A percentile compares a stretch with the other conserved stretches of the same genome.
Evolutionary conservation across 2,329 filamentous ascomycete genomes (phyloP).

Genomic region (Nemania abortiva): DNA sequence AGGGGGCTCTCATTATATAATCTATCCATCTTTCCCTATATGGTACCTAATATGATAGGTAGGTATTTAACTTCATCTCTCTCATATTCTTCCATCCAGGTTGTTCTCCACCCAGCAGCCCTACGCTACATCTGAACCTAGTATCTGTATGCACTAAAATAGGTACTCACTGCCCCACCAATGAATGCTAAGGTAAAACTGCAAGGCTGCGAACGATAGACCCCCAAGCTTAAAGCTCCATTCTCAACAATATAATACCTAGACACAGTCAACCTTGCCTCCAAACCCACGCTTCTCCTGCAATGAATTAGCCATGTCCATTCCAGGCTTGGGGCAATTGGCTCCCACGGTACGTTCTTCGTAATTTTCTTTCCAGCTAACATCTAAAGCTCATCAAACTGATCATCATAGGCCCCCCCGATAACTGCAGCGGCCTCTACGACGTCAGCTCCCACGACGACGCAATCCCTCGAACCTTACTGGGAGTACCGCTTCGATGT

Average conservation of each 20-base stretch:
- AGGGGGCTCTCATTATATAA: no score
- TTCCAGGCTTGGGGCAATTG: slow-evolving; percentile 79
- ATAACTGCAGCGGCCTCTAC: slow-evolving; percentile 40
- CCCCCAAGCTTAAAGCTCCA: neutral
- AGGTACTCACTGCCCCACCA: slow-evolving; percentile 16
- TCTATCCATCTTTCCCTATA: no score
- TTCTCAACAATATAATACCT: neutral
- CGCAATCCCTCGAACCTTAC: slow-evolving; percentile 68
- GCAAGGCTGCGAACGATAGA: neutral
- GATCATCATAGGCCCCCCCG: slow-evolving; percentile 40
- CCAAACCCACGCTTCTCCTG: neutral
- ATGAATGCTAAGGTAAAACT: slow-evolving; percentile 23
- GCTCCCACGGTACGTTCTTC: slow-evolving; percentile 65
- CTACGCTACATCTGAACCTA: neutral
- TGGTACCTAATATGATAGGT: no score
- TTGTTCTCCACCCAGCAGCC: neutral
- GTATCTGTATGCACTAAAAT: neutral
- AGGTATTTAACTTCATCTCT: no score
- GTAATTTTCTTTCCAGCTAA: slow-evolving; percentile 10
- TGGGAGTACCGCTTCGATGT: slow-evolving; percentile 87
- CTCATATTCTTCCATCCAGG: no score
- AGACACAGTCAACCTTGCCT: neutral
- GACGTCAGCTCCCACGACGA: slow-evolving; percentile 58
- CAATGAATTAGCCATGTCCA: slow-evolving; percentile 68
- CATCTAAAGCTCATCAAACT: slow-evolving; percentile 4